phyloP scores from a whole-genome alignment of 2,329 filamentous ascomycete genomes.

The Simplicillium aogashimaense region DNA sequence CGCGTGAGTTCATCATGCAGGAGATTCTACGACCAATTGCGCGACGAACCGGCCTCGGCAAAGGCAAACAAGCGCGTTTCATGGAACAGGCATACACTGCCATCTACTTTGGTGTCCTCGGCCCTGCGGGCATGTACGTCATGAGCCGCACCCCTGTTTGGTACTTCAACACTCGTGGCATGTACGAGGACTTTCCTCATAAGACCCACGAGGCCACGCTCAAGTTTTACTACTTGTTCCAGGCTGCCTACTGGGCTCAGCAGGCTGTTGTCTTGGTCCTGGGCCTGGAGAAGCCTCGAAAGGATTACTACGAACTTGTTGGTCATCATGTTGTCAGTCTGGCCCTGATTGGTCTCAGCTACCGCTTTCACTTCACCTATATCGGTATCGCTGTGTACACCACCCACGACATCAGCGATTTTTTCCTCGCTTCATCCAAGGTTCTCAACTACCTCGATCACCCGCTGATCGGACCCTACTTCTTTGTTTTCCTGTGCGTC shows the following conservation, averaged over 20 bases:
- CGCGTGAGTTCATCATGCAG: conserved; percentile 94
- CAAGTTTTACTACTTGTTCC: conserved; percentile 94
- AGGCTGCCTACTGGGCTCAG: conserved; percentile 93
- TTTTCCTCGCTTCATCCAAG: conserved; percentile 92
- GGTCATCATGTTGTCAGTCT: conserved; percentile 87
- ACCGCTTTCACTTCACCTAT: conserved; percentile 94
- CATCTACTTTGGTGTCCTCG: conserved; percentile 76
- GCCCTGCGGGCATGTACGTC: conserved; percentile 77
- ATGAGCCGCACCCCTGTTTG: conserved; percentile 87
- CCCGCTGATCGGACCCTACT: conserved; percentile 71
- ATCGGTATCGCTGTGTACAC: conserved; percentile 91
- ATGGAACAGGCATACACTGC: conserved; percentile 96
- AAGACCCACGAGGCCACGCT: conserved; percentile 67
- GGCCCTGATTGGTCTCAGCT: conserved; percentile 73
- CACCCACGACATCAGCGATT: conserved; percentile 89
- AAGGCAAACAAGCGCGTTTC: conserved; percentile 78
- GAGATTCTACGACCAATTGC: conserved; percentile 72
- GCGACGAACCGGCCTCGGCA: conserved; percentile 57
- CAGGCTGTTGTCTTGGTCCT: conserved; percentile 82
- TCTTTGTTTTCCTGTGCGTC: conserved; percentile 66
- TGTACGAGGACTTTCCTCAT: conserved; percentile 87
- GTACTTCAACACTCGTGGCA: conserved; percentile 87
- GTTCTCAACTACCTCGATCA: conserved; percentile 83
- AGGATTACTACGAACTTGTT: conserved; percentile 91
- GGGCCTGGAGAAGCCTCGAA: conserved; percentile 83